Evolutionary conservation across 2,329 filamentous ascomycete species (phyloP).

Genomic region (Coniosporium tulheliwenetii): DNA sequence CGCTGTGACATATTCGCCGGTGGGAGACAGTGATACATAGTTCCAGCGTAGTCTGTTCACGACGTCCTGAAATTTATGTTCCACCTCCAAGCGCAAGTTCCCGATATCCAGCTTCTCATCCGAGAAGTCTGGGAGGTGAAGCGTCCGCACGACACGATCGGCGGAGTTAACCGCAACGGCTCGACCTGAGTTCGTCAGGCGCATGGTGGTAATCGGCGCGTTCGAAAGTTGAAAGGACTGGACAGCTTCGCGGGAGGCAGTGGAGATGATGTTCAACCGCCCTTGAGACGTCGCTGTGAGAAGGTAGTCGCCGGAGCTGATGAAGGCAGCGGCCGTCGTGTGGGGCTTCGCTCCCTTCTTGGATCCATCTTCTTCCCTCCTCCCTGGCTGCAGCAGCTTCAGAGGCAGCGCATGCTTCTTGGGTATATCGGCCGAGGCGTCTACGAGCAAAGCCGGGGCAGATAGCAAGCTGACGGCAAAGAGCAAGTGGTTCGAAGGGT

Average conservation of each 20-base stretch:
- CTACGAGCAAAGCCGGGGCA: conserved; percentile 76
- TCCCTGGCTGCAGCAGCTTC: conserved; percentile 57
- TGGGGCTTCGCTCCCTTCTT: conserved; percentile 88
- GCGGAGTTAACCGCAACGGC: conserved; percentile 86
- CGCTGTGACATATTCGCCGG: conserved; percentile 88
- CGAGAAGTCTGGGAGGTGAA: conserved; percentile 65
- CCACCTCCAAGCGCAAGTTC: conserved; percentile 75
- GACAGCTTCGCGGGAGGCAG: conserved; percentile 63
- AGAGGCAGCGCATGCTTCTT: conserved; percentile 68
- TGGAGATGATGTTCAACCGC: conserved; percentile 89
- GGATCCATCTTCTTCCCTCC: conserved; percentile 54
- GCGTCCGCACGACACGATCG: conserved; percentile 86
- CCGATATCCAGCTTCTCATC: conserved; percentile 57
- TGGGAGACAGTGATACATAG: conserved; percentile 86
- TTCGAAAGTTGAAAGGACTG: conserved; percentile 80
- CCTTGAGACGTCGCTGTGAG: conserved; percentile 89
- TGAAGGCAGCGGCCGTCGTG: conserved; percentile 86
- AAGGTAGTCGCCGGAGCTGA: conserved; percentile 70
- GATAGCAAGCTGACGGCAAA: conserved; percentile 53
- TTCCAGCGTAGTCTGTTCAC: conserved; percentile 95
- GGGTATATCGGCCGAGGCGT: conserved; percentile 54
- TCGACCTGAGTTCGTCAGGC: conserved; percentile 69
- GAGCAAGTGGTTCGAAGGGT: conserved; percentile 58
- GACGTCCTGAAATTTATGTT: conserved; percentile 97
- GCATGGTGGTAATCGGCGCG: conserved; percentile 75